phyloP scores from a whole-genome alignment of 768 basidiomycete species.

The Calvatia gigantea region DNA sequence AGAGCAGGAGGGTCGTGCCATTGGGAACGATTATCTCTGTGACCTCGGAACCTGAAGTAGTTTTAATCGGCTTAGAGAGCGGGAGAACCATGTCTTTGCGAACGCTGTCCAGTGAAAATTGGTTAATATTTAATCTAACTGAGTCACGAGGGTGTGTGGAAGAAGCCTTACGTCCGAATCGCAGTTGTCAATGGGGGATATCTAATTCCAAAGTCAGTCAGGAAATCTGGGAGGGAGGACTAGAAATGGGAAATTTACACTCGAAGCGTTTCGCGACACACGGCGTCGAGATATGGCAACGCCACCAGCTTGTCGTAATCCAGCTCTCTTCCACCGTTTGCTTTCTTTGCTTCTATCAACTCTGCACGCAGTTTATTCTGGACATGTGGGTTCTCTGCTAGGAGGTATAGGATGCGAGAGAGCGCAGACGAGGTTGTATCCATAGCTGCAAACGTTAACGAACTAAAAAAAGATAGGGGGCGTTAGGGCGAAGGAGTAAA shows the following conservation, averaged over 20 bases:
- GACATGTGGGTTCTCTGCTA: slow-evolving; percentile 30
- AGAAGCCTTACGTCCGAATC: slow-evolving; percentile 21
- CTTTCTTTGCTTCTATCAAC: slow-evolving; percentile 24
- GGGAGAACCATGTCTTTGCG: slow-evolving; percentile 31
- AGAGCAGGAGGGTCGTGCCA: slow-evolving; percentile 36
- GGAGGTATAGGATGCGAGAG: slow-evolving; percentile 27
- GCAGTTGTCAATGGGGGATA: slow-evolving; percentile 22
- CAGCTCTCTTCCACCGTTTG: slow-evolving; percentile 22
- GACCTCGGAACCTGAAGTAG: slow-evolving; percentile 30
- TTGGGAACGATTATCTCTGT: slow-evolving; percentile 36
- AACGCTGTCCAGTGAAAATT: slow-evolving; percentile 13
- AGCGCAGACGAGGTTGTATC: slow-evolving; percentile 41
- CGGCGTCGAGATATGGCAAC: slow-evolving; percentile 37
- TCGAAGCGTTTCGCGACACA: slow-evolving; percentile 37
- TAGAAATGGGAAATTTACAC: slow-evolving; percentile 21
- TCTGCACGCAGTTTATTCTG: slow-evolving; percentile 37
- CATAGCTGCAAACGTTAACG: slow-evolving; percentile 36
- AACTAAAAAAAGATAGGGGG: slow-evolving; percentile 20
- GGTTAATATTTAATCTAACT: background rate
- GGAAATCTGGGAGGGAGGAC: too few relatives aligned
- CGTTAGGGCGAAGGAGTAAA: background rate
- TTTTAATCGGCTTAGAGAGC: slow-evolving; percentile 37
- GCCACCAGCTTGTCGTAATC: slow-evolving; percentile 32
- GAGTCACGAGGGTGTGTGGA: background rate
- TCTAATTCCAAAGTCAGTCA: background rate